These are phyloP conservation scores for Coemansia sp. DNA, from an alignment of 192 early-diverging fungal species.

Conservation along the genomic window DNA sequence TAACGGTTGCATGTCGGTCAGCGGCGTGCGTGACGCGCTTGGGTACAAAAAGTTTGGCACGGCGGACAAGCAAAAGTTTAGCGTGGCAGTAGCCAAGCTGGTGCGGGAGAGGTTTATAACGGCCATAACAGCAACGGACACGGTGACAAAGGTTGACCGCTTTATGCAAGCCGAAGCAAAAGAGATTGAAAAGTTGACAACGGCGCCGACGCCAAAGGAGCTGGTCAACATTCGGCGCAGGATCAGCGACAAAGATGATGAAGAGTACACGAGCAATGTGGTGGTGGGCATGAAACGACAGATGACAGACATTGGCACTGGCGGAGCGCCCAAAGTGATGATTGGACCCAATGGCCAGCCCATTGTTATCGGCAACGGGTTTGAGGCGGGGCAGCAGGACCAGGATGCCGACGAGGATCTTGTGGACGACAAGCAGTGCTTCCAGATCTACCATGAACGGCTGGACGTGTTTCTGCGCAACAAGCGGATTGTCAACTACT, in stretches of 20 bases:
- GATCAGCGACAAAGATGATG: slow-evolving; percentile 52
- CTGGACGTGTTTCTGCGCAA: slow-evolving; percentile 69
- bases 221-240: slow-evolving; percentile 54
- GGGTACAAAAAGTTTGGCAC: slow-evolving; percentile 17
- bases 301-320: slow-evolving; percentile 6
- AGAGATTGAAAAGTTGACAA: slow-evolving; percentile 57
- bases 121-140: slow-evolving; percentile 61
- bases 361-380: slow-evolving; percentile 1
- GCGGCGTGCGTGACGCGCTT: slow-evolving; percentile 25
- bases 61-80: slow-evolving; percentile 26
- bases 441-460: slow-evolving; percentile 66
- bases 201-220: slow-evolving; percentile 65
- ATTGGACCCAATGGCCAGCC: slow-evolving; percentile 15
- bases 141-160: slow-evolving; percentile 61
- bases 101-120: slow-evolving; percentile 63
- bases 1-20: slow-evolving; percentile 42
- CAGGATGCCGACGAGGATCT: slow-evolving; percentile 12
- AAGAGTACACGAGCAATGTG: slow-evolving; percentile 45
- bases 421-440: slow-evolving; percentile 61
- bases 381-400: slow-evolving; percentile 8
- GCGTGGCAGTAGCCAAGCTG: slow-evolving; percentile 44
- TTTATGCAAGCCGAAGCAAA: slow-evolving; percentile 62
- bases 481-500: slow-evolving; percentile 63
- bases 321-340: slow-evolving; percentile 11
- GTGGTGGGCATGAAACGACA: slow-evolving; percentile 58